These are phyloP conservation scores for Jatropha multifida DNA, from an alignment of 441 rosid genomes.

Conservation along the genomic window DNA sequence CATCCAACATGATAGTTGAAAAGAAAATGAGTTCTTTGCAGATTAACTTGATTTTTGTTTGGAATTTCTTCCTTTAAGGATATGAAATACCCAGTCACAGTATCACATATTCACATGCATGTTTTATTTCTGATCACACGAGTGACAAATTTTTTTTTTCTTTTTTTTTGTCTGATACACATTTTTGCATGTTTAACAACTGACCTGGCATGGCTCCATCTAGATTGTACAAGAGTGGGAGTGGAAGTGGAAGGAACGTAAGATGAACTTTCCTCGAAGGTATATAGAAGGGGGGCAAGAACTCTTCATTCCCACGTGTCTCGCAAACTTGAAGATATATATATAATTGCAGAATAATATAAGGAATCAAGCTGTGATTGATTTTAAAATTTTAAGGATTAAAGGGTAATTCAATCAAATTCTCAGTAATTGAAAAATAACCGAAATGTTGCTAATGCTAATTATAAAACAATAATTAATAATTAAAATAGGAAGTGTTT, in stretches of 20 bases:
- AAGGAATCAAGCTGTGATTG: too few relatives aligned
- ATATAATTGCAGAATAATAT: background rate
- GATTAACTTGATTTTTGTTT: background rate
- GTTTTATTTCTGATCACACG: background rate
- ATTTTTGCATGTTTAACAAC: background rate
- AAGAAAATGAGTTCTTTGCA: background rate
- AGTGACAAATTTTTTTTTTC: too few relatives aligned
- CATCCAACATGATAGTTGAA: background rate
- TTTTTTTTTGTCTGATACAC: background rate
- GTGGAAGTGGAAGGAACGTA: background rate
- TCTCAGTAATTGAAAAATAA: too few relatives aligned
- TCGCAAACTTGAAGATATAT: background rate
- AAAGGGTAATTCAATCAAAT: too few relatives aligned
- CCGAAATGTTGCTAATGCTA: too few relatives aligned
- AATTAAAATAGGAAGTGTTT: background rate
- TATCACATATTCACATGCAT: background rate
- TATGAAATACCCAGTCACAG: background rate
- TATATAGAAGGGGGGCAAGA: background rate
- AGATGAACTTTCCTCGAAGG: slow-evolving; percentile 11
- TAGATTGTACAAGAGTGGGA: background rate
- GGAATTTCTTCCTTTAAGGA: background rate
- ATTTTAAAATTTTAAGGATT: too few relatives aligned
- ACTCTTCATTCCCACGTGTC: background rate
- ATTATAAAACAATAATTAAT: too few relatives aligned
- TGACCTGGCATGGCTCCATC: background rate